These are phyloP conservation scores for Pseudopithomyces maydicus DNA, from an alignment of 2,329 filamentous ascomycete species.

Conservation along the genomic window DNA sequence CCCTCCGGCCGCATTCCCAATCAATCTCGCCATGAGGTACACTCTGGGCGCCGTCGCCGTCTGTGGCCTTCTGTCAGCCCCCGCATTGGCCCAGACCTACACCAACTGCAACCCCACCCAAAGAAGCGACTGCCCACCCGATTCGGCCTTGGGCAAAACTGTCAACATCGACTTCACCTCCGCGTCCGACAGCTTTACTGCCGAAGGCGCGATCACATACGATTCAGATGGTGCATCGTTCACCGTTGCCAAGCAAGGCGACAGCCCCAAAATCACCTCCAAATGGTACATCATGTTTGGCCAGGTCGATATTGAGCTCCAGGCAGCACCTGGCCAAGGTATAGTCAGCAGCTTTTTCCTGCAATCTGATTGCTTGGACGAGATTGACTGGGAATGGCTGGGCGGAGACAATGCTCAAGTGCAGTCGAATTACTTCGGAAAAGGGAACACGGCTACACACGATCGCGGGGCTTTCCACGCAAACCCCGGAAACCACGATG, in stretches of 20 bases:
- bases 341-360: constrained; percentile 93
- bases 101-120: constrained; percentile 61
- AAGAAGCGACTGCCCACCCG: constrained; percentile 67
- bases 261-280: constrained; percentile 83
- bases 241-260: constrained; percentile 76
- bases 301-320: constrained; percentile 82
- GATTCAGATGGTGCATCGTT: constrained; percentile 78
- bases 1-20: background rate
- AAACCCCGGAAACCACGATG: constrained; percentile 68
- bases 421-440: constrained; percentile 98
- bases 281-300: constrained; percentile 99
- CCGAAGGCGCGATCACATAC: constrained; percentile 74
- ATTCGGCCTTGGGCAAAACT: constrained; percentile 83
- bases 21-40: constrained; percentile 38
- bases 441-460: constrained; percentile 83
- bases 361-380: constrained; percentile 88
- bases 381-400: constrained; percentile 98
- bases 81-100: constrained; percentile 58
- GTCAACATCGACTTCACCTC: constrained; percentile 83
- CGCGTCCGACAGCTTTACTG: constrained; percentile 76
- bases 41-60: constrained; percentile 41
- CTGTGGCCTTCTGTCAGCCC: constrained; percentile 47
- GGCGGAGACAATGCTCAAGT: constrained; percentile 76
- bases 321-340: constrained; percentile 83
- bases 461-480: constrained; percentile 84